Base-by-base conservation (phyloP, 192 early-diverging fungal species). In the Dispira parvispora region DNA sequence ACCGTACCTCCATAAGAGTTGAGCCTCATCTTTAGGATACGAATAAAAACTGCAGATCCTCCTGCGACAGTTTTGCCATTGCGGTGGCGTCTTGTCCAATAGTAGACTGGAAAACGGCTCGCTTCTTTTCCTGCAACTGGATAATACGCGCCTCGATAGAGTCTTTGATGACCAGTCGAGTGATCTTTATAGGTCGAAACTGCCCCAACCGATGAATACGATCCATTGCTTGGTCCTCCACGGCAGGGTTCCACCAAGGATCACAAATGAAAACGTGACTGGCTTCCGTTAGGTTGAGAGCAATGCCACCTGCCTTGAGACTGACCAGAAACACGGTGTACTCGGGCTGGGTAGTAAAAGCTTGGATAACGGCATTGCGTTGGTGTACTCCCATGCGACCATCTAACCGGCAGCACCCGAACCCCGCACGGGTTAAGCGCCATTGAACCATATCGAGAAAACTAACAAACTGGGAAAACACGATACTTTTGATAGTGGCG, bases 121-220 rank as follows among this genome's bases (percentile, higher is more conserved):
- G 86, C 78, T 96, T 96, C 80, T 94, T 96, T 52, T 92, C 87
- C 69, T 96, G 93, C 27, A 96, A 71, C 62, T 91, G 82, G 43
- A 96, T 69, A 64, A 96, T 96, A 43, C 91, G 78, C 52, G 80
- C 81, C 66, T 96, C 93, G 65, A 96, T 94, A 44, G 85, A 88
- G 74, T 96, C 91, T 63, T 92, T 89, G 63, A 96, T 89, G 63
- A 96, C 88, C 60, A 96, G 73, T 14, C 88, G 73, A 0, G 88
- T 91, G 57, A 92, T 88, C 55, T 86, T 81, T 68, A 96, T 91
- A 1, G 93, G 93, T 26, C 93, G 80, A 63, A 82, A 77, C 66
- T 96, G 93, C 14, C 93, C 93, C 66, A 96, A 78, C 52, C 91
- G 80, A 68, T 94, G 93, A 65, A 96, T 92, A 25, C 93, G 90